Evolutionary conservation across 1,284 basidiomycete genomes (phyloP).

Genomic region (Apiotrichum akiyoshidainum): DNA sequence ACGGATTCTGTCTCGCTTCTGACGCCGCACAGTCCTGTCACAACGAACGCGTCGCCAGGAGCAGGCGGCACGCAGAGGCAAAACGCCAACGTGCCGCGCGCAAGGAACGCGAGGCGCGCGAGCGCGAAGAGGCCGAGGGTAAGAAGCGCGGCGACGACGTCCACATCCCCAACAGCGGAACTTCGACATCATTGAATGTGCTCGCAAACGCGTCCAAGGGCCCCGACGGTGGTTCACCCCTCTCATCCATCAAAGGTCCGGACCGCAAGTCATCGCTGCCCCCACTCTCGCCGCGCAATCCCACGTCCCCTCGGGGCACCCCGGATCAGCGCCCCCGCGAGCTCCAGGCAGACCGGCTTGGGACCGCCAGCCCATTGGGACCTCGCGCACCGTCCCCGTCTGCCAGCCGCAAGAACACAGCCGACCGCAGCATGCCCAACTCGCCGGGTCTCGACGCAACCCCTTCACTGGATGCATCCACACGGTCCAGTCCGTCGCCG

Average conservation of each 20-base stretch:
- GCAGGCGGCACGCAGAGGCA: slow-evolving; percentile 79
- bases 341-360: slow-evolving; percentile 2
- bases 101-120: slow-evolving; percentile 38
- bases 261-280: slow-evolving; percentile 8
- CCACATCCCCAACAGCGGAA: slow-evolving; percentile 4
- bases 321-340: slow-evolving; percentile 1
- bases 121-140: slow-evolving; percentile 31
- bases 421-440: slow-evolving; percentile 1
- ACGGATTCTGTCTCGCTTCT: not conserved
- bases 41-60: slow-evolving; percentile 90
- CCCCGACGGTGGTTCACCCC: not conserved
- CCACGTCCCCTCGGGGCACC: not conserved
- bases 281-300: slow-evolving; percentile 3
- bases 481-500: not conserved
- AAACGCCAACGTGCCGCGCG: slow-evolving; percentile 54
- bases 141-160: slow-evolving; percentile 9
- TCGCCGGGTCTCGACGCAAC: slow-evolving; percentile 3
- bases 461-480: slow-evolving; percentile 1
- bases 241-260: slow-evolving; percentile 1
- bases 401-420: slow-evolving; percentile 1
- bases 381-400: slow-evolving; percentile 2
- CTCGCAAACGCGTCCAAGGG: slow-evolving; percentile 3
- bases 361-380: slow-evolving; percentile 2
- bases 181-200: slow-evolving; percentile 19
- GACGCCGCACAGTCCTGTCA: slow-evolving; percentile 63